phyloP scores from a whole-genome alignment of 2,329 filamentous ascomycete genomes.

The Chaetomiaceae sp. region DNA sequence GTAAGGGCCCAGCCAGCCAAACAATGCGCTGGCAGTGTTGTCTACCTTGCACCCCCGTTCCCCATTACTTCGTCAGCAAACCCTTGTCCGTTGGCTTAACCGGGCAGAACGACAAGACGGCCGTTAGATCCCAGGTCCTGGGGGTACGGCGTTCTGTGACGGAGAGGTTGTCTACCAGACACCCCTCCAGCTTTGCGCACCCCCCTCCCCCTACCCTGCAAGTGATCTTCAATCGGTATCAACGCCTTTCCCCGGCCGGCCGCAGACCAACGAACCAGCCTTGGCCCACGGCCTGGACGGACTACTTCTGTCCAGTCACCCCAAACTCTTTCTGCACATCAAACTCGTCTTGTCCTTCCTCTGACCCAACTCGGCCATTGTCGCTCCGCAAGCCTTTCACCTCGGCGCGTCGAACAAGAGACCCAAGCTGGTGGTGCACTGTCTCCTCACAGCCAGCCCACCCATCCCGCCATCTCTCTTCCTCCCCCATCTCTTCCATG shows the following conservation, averaged over 20 bases:
- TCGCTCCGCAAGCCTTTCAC: constrained; percentile 8
- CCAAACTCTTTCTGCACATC: constrained; percentile 12
- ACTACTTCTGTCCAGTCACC: constrained; percentile 8
- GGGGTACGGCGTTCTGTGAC: too few relatives aligned
- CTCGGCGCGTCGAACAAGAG: constrained; percentile 3
- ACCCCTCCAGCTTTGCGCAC: constrained; percentile 9
- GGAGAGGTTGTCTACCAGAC: background rate
- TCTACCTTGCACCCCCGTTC: constrained; percentile 14
- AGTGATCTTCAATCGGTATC: constrained; percentile 19
- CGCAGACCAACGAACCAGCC: constrained; percentile 12
- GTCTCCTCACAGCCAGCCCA: background rate
- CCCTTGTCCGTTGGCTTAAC: constrained; percentile 3
- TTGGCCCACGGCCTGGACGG: background rate
- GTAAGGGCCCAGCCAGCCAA: constrained; percentile 17
- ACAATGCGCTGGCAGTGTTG: constrained; percentile 20
- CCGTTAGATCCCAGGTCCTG: too few relatives aligned
- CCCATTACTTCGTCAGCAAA: background rate
- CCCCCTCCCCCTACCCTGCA: constrained; percentile 8
- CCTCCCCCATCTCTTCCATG: constrained; percentile 9
- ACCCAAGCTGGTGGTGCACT: background rate
- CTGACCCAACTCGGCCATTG: constrained; percentile 3
- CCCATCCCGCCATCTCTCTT: background rate
- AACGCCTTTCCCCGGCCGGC: constrained; percentile 12
- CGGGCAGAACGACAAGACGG: constrained; percentile 7
- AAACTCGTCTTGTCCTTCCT: constrained; percentile 7